A percentile compares a stretch with the other conserved stretches of the same genome.
These are phyloP conservation scores for Schizophyllum commune DNA, from an alignment of 1,284 basidiomycete genomes.

Conservation along the genomic window DNA sequence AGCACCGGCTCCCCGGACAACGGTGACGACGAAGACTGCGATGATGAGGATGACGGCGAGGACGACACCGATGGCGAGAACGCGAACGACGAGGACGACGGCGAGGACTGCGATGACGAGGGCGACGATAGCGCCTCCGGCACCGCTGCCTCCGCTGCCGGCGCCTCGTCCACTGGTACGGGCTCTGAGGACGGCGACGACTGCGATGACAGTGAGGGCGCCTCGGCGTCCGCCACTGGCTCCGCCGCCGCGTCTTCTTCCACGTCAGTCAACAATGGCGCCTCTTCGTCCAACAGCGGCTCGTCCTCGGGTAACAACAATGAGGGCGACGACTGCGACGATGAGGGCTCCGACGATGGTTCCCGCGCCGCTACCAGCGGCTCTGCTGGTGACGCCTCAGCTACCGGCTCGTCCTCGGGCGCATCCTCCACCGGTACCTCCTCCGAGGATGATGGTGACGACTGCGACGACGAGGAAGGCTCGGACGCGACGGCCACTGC, in stretches of 20 bases:
- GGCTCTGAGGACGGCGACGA: neutral
- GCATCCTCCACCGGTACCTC: neutral
- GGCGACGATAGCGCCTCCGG: neutral
- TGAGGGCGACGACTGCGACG: neutral
- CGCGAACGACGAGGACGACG: neutral
- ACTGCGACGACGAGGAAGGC: neutral
- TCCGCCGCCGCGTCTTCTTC: neutral
- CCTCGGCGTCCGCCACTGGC: neutral
- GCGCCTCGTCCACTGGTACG: neutral
- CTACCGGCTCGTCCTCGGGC: neutral
- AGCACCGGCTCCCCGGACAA: neutral
- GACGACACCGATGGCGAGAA: neutral
- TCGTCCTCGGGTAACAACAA: no score
- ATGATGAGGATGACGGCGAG: neutral
- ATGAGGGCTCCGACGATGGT: neutral
- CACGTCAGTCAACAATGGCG: neutral
- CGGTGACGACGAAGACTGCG: neutral
- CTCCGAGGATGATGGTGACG: neutral
- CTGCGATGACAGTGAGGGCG: neutral
- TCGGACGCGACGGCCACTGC: neutral
- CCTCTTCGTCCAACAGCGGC: no score
- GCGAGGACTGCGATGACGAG: neutral
- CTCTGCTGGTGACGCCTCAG: neutral
- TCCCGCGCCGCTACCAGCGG: no score
- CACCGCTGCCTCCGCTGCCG: neutral